Conservation (phyloP, 306 rosid genomes). For the Spatholobus suberectus region DNA sequence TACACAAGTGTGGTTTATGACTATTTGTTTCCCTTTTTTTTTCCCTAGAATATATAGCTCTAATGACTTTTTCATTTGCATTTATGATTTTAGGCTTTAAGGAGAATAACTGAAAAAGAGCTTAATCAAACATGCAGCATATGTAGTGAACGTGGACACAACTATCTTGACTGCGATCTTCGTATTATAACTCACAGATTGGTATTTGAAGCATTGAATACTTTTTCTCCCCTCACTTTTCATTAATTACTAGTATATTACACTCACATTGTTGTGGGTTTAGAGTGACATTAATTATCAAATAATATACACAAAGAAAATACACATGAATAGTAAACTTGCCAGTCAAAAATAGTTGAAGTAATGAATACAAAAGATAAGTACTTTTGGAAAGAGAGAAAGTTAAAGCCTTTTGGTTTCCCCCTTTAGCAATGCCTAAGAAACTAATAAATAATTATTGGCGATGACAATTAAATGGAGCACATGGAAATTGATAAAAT, state of each 20-base stretch:
- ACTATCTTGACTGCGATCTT: not conserved
- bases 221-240: not conserved
- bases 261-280: not conserved
- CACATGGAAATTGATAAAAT: not conserved
- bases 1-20: not conserved
- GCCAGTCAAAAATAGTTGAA: not conserved
- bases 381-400: not conserved
- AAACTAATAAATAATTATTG: not conserved
- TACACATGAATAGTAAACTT: not conserved
- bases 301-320: not conserved
- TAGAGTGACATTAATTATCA: not conserved
- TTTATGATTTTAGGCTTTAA: conserved; percentile 21
- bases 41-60: not conserved
- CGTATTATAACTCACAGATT: not conserved
- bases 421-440: not conserved
- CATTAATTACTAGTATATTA: not conserved
- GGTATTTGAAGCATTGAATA: not conserved
- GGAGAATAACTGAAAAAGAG: conserved; percentile 25
- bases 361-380: not conserved
- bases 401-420: not conserved
- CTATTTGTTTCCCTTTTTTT: not conserved
- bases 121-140: not conserved
- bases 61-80: not conserved
- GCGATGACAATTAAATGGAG: too few species aligned
- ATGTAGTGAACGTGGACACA: conserved; percentile 11